These are phyloP conservation scores for Citrus medica DNA, from an alignment of 345 rosid genomes.

Conservation along the genomic window DNA sequence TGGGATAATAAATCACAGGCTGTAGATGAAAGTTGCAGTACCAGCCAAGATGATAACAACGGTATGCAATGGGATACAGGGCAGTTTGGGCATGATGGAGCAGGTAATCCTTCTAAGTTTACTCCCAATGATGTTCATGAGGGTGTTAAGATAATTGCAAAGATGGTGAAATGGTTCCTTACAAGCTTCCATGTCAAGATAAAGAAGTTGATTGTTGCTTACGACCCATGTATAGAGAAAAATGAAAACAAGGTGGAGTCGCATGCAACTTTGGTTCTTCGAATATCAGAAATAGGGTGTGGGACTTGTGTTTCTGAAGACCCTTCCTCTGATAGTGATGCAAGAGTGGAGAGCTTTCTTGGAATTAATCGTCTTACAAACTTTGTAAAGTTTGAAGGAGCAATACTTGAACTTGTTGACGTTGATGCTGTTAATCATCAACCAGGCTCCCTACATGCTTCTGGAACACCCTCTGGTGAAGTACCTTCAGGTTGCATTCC, in stretches of 20 bases:
- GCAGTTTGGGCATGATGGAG: slow-evolving; percentile 30
- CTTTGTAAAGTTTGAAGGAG: slow-evolving; percentile 80
- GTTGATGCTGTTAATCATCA: slow-evolving; percentile 41
- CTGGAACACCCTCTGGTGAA: slow-evolving; percentile 25
- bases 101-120: slow-evolving; percentile 32
- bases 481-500: slow-evolving; percentile 11
- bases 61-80: slow-evolving; percentile 26
- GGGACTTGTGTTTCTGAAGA: slow-evolving; percentile 75
- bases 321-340: slow-evolving; percentile 23
- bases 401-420: slow-evolving; percentile 66
- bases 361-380: slow-evolving; percentile 67
- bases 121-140: slow-evolving; percentile 71
- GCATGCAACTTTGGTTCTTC: slow-evolving; percentile 54
- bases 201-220: slow-evolving; percentile 73
- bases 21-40: slow-evolving; percentile 30
- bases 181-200: slow-evolving; percentile 76
- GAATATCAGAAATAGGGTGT: slow-evolving; percentile 63
- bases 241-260: slow-evolving; percentile 27
- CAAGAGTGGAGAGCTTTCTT: slow-evolving; percentile 49
- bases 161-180: slow-evolving; percentile 89
- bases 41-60: slow-evolving; percentile 28
- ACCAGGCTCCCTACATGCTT: slow-evolving; percentile 15
- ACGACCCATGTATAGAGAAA: slow-evolving; percentile 51
- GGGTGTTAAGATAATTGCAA: slow-evolving; percentile 95
- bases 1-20: slow-evolving; percentile 22